phyloP scores from a whole-genome alignment of 495 filamentous ascomycete species.

The Daldinia loculata region DNA sequence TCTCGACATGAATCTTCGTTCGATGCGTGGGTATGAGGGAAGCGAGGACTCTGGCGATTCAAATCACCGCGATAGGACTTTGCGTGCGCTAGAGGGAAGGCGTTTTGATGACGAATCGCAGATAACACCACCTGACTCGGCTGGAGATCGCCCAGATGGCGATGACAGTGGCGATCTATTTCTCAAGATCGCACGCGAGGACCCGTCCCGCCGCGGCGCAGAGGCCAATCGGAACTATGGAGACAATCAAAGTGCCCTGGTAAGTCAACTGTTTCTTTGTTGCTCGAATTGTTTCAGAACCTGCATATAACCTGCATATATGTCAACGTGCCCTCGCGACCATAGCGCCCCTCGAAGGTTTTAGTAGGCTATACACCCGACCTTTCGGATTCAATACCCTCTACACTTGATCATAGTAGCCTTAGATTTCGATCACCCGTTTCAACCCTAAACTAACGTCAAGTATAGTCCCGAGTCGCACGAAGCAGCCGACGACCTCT shows the following conservation, averaged over 20 bases:
- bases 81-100: conserved; percentile 60
- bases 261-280: conserved; percentile 46
- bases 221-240: conserved; percentile 43
- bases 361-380: not conserved
- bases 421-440: not conserved
- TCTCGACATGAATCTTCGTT: conserved; percentile 56
- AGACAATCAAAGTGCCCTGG: conserved; percentile 50
- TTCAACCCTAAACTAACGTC: conserved; percentile 26
- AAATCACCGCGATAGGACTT: conserved; percentile 58
- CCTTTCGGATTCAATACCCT: not conserved
- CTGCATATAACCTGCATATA: not conserved
- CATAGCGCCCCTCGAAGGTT: not conserved
- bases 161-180: conserved; percentile 64
- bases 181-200: conserved; percentile 61
- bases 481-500: conserved; percentile 55
- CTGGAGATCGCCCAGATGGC: conserved; percentile 51
- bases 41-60: conserved; percentile 50
- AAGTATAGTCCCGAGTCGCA: conserved; percentile 51
- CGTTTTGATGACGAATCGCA: conserved; percentile 50
- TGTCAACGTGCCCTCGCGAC: not conserved
- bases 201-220: conserved; percentile 48
- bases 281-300: conserved; percentile 25
- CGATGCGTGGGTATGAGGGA: conserved; percentile 46
- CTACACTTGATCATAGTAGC: not conserved
- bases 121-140: conserved; percentile 53